Conservation (phyloP, 768 basidiomycete species). For the Amanita pseudoporphyria region DNA sequence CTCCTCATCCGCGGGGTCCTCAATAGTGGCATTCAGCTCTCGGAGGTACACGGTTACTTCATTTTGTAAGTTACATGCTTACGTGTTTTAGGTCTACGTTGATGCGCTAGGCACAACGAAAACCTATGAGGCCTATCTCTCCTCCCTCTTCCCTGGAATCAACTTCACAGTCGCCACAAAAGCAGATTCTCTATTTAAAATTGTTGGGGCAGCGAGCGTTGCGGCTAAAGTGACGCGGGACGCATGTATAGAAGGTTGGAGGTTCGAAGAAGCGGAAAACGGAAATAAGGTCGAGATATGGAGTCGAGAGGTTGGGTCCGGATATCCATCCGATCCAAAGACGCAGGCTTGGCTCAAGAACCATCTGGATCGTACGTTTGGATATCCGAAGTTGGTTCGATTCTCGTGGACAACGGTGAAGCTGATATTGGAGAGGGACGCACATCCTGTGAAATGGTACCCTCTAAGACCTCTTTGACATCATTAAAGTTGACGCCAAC, state of each 20-base stretch:
- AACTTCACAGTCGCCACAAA: conserved; percentile 85
- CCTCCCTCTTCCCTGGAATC: conserved; percentile 73
- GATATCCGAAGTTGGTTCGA: conserved; percentile 81
- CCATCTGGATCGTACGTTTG: conserved; percentile 81
- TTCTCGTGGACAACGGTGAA: conserved; percentile 97
- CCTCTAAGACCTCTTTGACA: neutral
- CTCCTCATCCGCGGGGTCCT: conserved; percentile 80
- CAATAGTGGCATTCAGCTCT: conserved; percentile 67
- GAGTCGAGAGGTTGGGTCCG: conserved; percentile 53
- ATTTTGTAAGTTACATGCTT: too few relatives aligned
- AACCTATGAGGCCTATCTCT: conserved; percentile 79
- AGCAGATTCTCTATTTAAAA: conserved; percentile 93
- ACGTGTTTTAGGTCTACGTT: conserved; percentile 69
- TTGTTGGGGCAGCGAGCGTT: conserved; percentile 96
- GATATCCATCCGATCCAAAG: conserved; percentile 93
- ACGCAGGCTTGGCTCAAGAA: conserved; percentile 80
- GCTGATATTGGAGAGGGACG: conserved; percentile 71
- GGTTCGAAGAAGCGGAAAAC: conserved; percentile 50
- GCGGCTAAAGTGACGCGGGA: conserved; percentile 97
- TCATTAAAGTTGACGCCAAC: neutral
- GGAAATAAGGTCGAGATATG: conserved; percentile 13
- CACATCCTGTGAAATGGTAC: conserved; percentile 75
- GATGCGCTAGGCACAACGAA: conserved; percentile 88
- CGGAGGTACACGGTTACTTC: conserved; percentile 44
- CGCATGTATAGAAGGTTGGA: conserved; percentile 81